A percentile compares a stretch with the other conserved stretches of the same genome.
These are phyloP conservation scores for Viridothelium virens DNA, from an alignment of 495 filamentous ascomycete genomes.

Conservation along the genomic window DNA sequence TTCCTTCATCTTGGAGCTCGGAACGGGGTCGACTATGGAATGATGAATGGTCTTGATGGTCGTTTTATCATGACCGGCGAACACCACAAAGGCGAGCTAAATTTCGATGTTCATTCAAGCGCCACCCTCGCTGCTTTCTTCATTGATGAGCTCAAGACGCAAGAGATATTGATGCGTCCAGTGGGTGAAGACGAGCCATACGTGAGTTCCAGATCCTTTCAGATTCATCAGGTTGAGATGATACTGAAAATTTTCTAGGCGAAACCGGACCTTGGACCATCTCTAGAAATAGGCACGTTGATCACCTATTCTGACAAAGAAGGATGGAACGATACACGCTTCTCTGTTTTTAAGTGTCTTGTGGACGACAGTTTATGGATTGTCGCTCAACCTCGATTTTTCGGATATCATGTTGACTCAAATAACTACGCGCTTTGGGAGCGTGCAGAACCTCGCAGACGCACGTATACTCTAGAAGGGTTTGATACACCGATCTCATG, in stretches of 20 bases:
- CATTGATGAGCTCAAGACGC: not conserved
- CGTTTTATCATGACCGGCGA: no score
- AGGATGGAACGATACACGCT: not conserved
- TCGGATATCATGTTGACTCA: no score
- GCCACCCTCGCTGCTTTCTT: no score
- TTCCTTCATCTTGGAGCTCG: slow-evolving; percentile 3
- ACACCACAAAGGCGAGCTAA: no score
- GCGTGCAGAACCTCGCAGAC: not conserved
- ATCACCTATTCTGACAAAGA: not conserved
- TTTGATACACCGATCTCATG: slow-evolving; percentile 5
- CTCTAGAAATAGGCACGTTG: not conserved
- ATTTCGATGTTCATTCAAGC: no score
- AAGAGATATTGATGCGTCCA: not conserved
- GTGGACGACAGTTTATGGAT: slow-evolving; percentile 9
- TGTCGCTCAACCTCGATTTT: not conserved
- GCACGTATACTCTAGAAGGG: slow-evolving; percentile 1
- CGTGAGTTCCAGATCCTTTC: not conserved
- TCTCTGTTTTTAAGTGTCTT: slow-evolving; percentile 5
- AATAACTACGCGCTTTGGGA: no score
- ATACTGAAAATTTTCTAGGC: not conserved
- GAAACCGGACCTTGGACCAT: not conserved
- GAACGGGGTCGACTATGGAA: slow-evolving; percentile 8
- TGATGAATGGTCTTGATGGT: not conserved
- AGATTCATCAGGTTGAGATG: not conserved
- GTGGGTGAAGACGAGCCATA: not conserved